Evolutionary conservation across 2,329 filamentous ascomycete genomes (phyloP).

Genomic region (Fusarium agapanthi): DNA sequence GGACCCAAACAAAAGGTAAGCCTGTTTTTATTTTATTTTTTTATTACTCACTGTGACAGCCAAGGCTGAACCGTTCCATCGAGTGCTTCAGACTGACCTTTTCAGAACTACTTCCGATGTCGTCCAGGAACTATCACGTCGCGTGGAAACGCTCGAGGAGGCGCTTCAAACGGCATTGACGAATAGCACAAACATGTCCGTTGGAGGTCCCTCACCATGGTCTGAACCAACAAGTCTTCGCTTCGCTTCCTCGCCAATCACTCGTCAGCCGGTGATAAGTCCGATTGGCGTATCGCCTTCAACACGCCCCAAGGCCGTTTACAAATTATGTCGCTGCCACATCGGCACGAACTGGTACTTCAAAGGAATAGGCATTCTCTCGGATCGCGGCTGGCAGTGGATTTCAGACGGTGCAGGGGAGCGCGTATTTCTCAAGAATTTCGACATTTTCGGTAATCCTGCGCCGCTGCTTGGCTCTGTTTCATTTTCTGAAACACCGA

Average conservation of each 20-base stretch:
- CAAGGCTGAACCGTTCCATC: neutral
- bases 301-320: neutral
- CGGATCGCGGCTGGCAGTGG: constrained; percentile 24
- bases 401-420: constrained; percentile 31
- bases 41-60: neutral
- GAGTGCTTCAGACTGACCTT: neutral
- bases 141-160: constrained; percentile 30
- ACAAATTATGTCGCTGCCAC: constrained; percentile 20
- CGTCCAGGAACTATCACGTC: constrained; percentile 32
- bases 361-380: constrained; percentile 28
- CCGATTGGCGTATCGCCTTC: neutral
- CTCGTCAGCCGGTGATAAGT: constrained; percentile 1
- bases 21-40: rapidly evolving
- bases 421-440: constrained; percentile 29
- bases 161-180: constrained; percentile 19
- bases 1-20: constrained; percentile 31
- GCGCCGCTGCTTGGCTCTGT: neutral
- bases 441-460: constrained; percentile 21
- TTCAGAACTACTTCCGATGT: constrained; percentile 23
- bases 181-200: neutral
- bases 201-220: constrained; percentile 11
- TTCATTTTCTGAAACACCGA: constrained; percentile 4
- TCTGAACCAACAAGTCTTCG: constrained; percentile 8
- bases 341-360: constrained; percentile 33
- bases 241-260: neutral